A percentile compares a stretch with the other conserved stretches of the same genome.
Conservation (phyloP, 176 grass and related monocot species). For the Miscanthus lutarioriparius region DNA sequence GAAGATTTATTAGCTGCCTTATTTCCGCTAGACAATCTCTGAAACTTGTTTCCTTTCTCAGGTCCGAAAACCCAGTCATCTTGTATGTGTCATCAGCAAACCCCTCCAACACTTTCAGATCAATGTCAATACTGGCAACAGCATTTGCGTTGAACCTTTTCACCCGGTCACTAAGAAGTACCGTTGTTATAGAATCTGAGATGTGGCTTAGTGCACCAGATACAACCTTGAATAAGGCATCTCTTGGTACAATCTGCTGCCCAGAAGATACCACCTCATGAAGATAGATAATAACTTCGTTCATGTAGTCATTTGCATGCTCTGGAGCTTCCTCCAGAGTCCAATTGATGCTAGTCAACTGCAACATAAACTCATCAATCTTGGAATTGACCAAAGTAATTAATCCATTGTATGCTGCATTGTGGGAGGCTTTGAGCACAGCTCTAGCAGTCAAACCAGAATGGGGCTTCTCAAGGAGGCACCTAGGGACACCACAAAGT, state of each 20-base stretch:
- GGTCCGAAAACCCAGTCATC: slow-evolving; percentile 51
- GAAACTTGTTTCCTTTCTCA: slow-evolving; percentile 67
- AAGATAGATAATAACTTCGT: slow-evolving; percentile 72
- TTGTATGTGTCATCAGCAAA: slow-evolving; percentile 62
- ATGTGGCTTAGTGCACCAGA: slow-evolving; percentile 67
- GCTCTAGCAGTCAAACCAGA: slow-evolving; percentile 69
- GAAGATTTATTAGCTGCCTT: slow-evolving; percentile 77
- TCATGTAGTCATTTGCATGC: slow-evolving; percentile 88
- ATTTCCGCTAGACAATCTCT: slow-evolving; percentile 67
- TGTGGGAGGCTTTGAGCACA: slow-evolving; percentile 72
- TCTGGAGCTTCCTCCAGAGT: slow-evolving; percentile 68
- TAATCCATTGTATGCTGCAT: slow-evolving; percentile 66
- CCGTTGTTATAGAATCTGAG: slow-evolving; percentile 55
- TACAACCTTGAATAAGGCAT: slow-evolving; percentile 60
- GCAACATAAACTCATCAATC: slow-evolving; percentile 68
- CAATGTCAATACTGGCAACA: slow-evolving; percentile 66
- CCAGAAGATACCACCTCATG: slow-evolving; percentile 52
- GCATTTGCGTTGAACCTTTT: slow-evolving; percentile 84
- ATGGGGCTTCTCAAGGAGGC: slow-evolving; percentile 74
- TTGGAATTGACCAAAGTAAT: slow-evolving; percentile 64
- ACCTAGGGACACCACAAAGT: slow-evolving; percentile 63
- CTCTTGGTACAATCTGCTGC: slow-evolving; percentile 65
- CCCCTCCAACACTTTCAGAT: slow-evolving; percentile 64
- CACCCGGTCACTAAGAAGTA: slow-evolving; percentile 73
- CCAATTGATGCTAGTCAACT: slow-evolving; percentile 71